Conservation (phyloP, 495 filamentous ascomycete genomes). For the Annulohypoxylon moriforme region DNA sequence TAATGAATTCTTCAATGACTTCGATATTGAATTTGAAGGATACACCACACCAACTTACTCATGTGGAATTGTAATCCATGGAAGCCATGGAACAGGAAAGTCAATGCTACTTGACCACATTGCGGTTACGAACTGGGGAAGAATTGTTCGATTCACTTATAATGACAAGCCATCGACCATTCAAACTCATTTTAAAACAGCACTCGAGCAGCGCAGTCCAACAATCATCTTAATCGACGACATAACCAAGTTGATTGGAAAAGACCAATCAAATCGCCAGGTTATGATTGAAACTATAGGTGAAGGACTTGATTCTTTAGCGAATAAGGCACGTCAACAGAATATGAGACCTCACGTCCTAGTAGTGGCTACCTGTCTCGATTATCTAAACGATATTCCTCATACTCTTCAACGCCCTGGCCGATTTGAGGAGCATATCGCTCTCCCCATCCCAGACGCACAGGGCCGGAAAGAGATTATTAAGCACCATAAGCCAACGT, state of each 20-base stretch:
- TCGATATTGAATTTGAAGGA: conserved; percentile 57
- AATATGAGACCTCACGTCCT: conserved; percentile 61
- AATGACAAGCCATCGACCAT: conserved; percentile 69
- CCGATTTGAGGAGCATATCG: conserved; percentile 76
- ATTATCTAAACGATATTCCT: conserved; percentile 80
- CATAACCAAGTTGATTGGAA: conserved; percentile 78
- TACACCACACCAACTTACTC: conserved; percentile 49
- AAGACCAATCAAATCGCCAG: conserved; percentile 62
- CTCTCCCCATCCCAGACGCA: conserved; percentile 82
- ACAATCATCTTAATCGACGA: conserved; percentile 87
- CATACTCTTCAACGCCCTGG: conserved; percentile 73
- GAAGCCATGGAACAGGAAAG: conserved; percentile 87
- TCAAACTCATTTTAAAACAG: conserved; percentile 76
- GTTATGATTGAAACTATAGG: conserved; percentile 62
- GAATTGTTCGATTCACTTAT: conserved; percentile 69
- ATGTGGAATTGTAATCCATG: conserved; percentile 78
- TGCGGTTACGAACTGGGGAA: conserved; percentile 74
- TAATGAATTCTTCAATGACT: conserved; percentile 72
- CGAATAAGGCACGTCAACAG: conserved; percentile 48
- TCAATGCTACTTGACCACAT: conserved; percentile 74
- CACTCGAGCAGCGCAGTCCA: conserved; percentile 72
- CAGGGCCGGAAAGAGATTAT: conserved; percentile 80
- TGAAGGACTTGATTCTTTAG: conserved; percentile 64
- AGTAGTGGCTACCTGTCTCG: conserved; percentile 78
- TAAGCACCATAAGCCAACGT: conserved; percentile 56